Base-by-base conservation (phyloP, 2,329 filamentous ascomycete species). In the Beauveria sp. region DNA sequence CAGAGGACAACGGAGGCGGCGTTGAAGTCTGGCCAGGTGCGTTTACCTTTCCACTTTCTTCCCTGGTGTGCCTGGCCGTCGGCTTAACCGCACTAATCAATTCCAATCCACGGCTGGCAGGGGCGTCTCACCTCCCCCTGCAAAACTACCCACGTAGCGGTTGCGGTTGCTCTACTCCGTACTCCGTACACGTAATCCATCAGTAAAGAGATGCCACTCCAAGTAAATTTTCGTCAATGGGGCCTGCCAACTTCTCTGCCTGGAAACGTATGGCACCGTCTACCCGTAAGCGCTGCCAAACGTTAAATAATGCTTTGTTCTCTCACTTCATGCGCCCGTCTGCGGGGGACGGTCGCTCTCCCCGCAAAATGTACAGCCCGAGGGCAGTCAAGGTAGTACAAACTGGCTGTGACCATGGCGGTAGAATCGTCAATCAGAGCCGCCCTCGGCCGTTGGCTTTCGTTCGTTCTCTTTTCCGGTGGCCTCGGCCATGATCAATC, bases 81-180 rank as follows among this genome's bases (percentile, higher is more conserved):
- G 30, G 30, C 30, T 34, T 34, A 20, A 52, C 50, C 20, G 51
- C 38, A 54, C 51, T 54, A 54, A 42, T 26, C 22, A 24, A 28
- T 43, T 43, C 34, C 34, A 47, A 26, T 47, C 22, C 22, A 26
- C 14, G 46, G 46, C 12, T 24, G 52, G 52, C 53, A 45, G 53
- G 53, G 51, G 51, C 51, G 51, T 54, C 53, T 46, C 52, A 55
- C 52, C 52, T 46, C 53, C 53, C 34, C 53, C 30, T 56, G 42
- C 40, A 34, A 56, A 56, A 20, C 18, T 20, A 22, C 18, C 34
- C 38, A 52, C 50, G 34, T 40, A 20, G 26, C 20, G 30, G 22
- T 28, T 34, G 26, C 18, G 4, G 26, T 52, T 38, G 34, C 34
- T n/a, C 24, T 26, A 30, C 16, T 30, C 22, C 47, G 24, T 26